Evolutionary conservation across 257 asterid genomes (phyloP), one percentile per base, ranked within the genome.

Genomic region (Solanum boliviense): DNA sequence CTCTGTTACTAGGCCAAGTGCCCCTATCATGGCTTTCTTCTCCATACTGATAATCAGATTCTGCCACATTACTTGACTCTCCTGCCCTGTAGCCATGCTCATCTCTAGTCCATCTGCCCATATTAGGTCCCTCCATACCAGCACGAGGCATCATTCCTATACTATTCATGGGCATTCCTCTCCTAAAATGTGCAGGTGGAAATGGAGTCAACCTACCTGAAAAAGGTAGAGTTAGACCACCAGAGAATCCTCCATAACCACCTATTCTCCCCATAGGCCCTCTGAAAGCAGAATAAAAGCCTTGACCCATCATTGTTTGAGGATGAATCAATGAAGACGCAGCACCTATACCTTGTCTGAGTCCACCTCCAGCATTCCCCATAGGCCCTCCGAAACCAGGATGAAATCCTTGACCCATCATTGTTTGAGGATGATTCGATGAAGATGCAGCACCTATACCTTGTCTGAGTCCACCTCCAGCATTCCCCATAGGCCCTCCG

Each of bases 261-360:
- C 93, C 96, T 91, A 94, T 95, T 89, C 98, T 87, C 88, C 97
- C 92, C 98, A 94, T 93, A 20, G 95, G 95, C 60, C 98, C 98
- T 93, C 95, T 96, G 89, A 16, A 15, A 16, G 3, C 58, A 46
- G 58, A 6, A 46, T 46, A 2, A 46, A 5, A 2, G 2, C 58
- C 58, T 46, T 13, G 58, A 46, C 58, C 58, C 58, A 46, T 44
- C 52, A 44, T 44, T 44, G 52, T 44, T 44, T 44, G 52, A 44
- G 52, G 52, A 44, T 44, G 16, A 44, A 0, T 76, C 89, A 92
- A 34, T 20, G 96, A 97, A 87, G 98, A 97, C 20, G 94, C 91
- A 39, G 90, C 93, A 39, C 97, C 95, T 16, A 95, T 92, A 41
- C 95, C 95, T 67, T 93, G 99, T 44, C 96, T 98, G 89, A 93